Evolutionary conservation across 2,329 filamentous ascomycete genomes (phyloP).

Genomic region (Fusarium sambucinum): DNA sequence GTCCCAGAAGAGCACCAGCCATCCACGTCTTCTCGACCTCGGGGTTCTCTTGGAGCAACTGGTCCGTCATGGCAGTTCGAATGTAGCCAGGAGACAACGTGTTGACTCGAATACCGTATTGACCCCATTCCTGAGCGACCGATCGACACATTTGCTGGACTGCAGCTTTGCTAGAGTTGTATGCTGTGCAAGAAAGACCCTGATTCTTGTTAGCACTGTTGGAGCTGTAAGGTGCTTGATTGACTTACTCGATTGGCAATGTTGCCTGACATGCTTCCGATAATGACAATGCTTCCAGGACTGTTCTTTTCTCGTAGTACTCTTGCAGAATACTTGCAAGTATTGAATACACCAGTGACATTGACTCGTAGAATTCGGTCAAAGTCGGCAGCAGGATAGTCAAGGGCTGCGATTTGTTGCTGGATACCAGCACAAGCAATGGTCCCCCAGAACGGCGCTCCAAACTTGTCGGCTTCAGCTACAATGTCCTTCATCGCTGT

Average conservation of each 20-base stretch:
- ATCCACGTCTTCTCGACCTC: constrained; percentile 66
- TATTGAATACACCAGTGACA: constrained; percentile 76
- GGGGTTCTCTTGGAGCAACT: constrained; percentile 58
- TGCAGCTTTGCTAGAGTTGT: constrained; percentile 72
- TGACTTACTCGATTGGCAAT: constrained; percentile 63
- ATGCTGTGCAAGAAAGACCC: constrained; percentile 72
- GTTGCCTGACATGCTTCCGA: constrained; percentile 62
- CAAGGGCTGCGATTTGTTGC: constrained; percentile 60
- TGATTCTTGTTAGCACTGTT: constrained; percentile 42
- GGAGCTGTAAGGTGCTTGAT: not conserved
- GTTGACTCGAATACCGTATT: constrained; percentile 73
- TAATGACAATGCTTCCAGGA: constrained; percentile 63
- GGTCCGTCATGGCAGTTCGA: constrained; percentile 62
- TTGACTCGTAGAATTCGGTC: constrained; percentile 77
- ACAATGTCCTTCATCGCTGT: constrained; percentile 54
- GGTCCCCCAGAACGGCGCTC: constrained; percentile 53
- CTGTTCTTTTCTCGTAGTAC: constrained; percentile 60
- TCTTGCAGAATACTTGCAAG: constrained; percentile 75
- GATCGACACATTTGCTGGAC: constrained; percentile 71
- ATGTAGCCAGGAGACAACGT: constrained; percentile 72
- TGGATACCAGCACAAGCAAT: constrained; percentile 64
- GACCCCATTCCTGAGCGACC: constrained; percentile 72
- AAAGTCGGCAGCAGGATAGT: constrained; percentile 68
- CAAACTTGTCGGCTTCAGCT: constrained; percentile 48
- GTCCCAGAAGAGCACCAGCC: constrained; percentile 64